These are phyloP conservation scores for Phytophthora europaea DNA, from an alignment of 352 stramenopile species.

Conservation along the genomic window DNA sequence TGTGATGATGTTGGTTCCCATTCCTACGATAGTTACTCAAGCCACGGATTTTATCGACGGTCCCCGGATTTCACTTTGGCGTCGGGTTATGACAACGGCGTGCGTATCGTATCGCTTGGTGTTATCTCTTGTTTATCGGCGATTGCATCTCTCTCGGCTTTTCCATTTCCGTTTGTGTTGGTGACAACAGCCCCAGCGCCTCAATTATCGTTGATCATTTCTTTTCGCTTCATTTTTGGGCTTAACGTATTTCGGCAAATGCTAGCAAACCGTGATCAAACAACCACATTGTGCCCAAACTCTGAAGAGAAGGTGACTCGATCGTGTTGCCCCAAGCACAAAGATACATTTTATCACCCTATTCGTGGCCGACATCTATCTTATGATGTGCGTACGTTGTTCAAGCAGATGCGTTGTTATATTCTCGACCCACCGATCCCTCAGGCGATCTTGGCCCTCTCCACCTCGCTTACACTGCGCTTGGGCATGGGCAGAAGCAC, in stretches of 20 bases:
- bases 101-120: background rate
- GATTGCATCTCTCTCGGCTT: background rate
- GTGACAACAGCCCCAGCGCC: background rate
- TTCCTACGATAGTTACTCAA: background rate
- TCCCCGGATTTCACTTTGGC: background rate
- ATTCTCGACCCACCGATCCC: too few relatives aligned
- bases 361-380: background rate
- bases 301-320: background rate
- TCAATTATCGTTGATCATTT: background rate
- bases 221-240: background rate
- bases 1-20: background rate
- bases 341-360: background rate
- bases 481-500: constrained; percentile 61
- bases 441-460: constrained; percentile 11
- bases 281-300: background rate
- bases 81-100: background rate
- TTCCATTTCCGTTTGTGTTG: background rate
- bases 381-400: too few relatives aligned
- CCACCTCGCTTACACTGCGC: background rate
- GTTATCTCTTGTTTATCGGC: background rate
- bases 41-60: background rate
- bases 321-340: background rate
- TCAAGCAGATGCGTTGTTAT: too few relatives aligned
- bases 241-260: background rate
- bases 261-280: background rate